A percentile compares a stretch with the other conserved stretches of the same genome.
Evolutionary conservation across 306 rosid species (phyloP).

Genomic region (Cucurbita pepo): DNA sequence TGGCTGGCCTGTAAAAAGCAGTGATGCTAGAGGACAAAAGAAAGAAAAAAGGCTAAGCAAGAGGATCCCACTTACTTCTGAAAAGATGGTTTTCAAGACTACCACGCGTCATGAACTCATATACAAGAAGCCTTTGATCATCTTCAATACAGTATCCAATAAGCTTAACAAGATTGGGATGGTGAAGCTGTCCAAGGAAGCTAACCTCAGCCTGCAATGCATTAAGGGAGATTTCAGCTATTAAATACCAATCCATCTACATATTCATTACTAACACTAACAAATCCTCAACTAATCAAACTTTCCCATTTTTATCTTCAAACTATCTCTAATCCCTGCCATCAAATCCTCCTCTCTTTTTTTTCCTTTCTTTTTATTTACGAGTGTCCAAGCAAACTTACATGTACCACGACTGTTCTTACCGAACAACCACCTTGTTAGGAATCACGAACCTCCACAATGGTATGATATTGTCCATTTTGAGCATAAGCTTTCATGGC

Average conservation of each 20-base stretch:
- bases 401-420: too few relatives aligned
- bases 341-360: neutral
- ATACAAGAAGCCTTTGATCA: slow-evolving; percentile 89
- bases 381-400: too few relatives aligned
- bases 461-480: too few relatives aligned
- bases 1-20: neutral
- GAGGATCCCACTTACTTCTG: slow-evolving; percentile 48
- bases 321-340: neutral
- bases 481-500: too few relatives aligned
- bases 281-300: too few relatives aligned
- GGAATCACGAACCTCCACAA: too few relatives aligned
- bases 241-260: neutral
- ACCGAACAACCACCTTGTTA: too few relatives aligned
- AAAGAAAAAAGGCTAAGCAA: neutral
- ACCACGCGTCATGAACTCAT: slow-evolving; percentile 95
- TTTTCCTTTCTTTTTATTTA: too few relatives aligned
- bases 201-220: slow-evolving; percentile 77
- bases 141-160: slow-evolving; percentile 90
- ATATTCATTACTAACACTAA: too few relatives aligned
- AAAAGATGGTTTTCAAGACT: slow-evolving; percentile 94
- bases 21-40: neutral
- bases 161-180: slow-evolving; percentile 85
- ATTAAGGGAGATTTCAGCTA: slow-evolving; percentile 4
- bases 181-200: slow-evolving; percentile 98
- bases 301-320: neutral